These are phyloP conservation scores for Westerdykella sp. DNA, from an alignment of 2,329 filamentous ascomycete genomes.

Conservation along the genomic window DNA sequence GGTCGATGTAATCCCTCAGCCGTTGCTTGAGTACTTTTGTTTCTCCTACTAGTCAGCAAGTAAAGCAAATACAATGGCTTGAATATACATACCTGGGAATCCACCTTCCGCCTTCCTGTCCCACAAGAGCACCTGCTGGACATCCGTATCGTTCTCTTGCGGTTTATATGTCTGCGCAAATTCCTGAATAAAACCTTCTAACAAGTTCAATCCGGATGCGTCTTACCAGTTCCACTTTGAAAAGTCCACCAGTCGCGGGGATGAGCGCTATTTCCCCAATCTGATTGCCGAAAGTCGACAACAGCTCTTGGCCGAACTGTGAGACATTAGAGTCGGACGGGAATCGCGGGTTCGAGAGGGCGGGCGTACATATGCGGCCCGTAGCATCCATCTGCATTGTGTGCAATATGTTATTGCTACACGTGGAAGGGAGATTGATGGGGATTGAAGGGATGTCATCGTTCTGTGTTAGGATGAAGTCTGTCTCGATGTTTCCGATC, in stretches of 20 bases:
- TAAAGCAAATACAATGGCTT: neutral
- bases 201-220: neutral
- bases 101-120: constrained; percentile 80
- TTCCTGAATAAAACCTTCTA: neutral
- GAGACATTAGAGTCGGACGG: neutral
- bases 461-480: neutral
- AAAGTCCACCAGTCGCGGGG: constrained; percentile 77
- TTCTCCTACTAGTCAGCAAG: constrained; percentile 44
- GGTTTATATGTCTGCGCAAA: neutral
- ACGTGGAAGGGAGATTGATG: constrained; percentile 52
- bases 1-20: constrained; percentile 76
- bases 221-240: constrained; percentile 60
- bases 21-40: constrained; percentile 84
- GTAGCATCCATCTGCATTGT: constrained; percentile 86
- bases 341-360: neutral
- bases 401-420: constrained; percentile 90
- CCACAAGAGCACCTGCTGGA: constrained; percentile 63
- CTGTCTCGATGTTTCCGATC: neutral
- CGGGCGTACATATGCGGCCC: constrained; percentile 69
- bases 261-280: constrained; percentile 85
- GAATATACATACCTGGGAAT: constrained; percentile 60
- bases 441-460: constrained; percentile 22
- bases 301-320: constrained; percentile 87
- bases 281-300: constrained; percentile 80
- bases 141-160: constrained; percentile 11